Conservation (phyloP, 306 rosid genomes). For the Potentilla sterilis region DNA sequence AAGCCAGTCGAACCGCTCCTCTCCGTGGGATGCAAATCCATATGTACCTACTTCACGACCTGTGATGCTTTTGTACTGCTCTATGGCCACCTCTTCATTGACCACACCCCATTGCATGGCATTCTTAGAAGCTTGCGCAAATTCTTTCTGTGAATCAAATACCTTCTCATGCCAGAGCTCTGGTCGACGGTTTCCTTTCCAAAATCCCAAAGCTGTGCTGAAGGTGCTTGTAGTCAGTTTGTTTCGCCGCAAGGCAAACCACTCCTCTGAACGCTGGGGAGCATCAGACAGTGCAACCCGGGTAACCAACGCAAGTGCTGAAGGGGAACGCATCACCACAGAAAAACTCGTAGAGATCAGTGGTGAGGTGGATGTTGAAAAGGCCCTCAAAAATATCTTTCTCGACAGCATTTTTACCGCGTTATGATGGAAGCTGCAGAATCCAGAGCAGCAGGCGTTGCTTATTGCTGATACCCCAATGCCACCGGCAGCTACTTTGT, state of each 20-base stretch:
- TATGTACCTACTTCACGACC: slow-evolving; percentile 63
- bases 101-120: slow-evolving; percentile 97
- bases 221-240: slow-evolving; percentile 90
- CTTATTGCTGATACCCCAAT: slow-evolving; percentile 40
- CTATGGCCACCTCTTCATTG: slow-evolving; percentile 72
- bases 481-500: slow-evolving; percentile 27
- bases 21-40: slow-evolving; percentile 75
- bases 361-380: slow-evolving; percentile 36
- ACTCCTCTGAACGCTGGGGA: slow-evolving; percentile 86
- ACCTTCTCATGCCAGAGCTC: slow-evolving; percentile 93
- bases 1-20: slow-evolving; percentile 63
- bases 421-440: slow-evolving; percentile 33
- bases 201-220: slow-evolving; percentile 90
- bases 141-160: slow-evolving; percentile 43
- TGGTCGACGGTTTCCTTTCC: slow-evolving; percentile 75
- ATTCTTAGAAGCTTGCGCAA: slow-evolving; percentile 34
- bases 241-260: slow-evolving; percentile 95
- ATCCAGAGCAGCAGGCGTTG: slow-evolving; percentile 40
- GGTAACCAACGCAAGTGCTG: slow-evolving; percentile 47
- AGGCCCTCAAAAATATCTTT: slow-evolving; percentile 25
- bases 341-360: slow-evolving; percentile 24
- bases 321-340: slow-evolving; percentile 31
- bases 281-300: slow-evolving; percentile 39
- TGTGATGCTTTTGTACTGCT: slow-evolving; percentile 69
- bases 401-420: slow-evolving; percentile 28